Evolutionary conservation across 148 eudicot genomes (phyloP), one percentile per base, ranked within the genome.

Genomic region (Spergularia bocconei): DNA sequence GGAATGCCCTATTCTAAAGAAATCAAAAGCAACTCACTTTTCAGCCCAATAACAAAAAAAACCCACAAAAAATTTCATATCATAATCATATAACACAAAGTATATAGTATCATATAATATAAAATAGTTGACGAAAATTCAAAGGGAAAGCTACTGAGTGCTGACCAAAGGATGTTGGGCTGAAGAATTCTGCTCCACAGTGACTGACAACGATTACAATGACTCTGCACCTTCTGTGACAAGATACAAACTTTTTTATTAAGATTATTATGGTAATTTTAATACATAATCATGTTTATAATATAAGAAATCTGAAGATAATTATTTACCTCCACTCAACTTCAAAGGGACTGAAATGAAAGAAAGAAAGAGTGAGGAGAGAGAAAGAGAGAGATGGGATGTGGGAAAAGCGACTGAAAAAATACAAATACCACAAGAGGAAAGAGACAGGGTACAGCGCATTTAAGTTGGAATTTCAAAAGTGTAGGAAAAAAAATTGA

Each of bases 11-110:
- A 60, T 8, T 58, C 8, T 38, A 8, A 72, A 72, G 66, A 59
- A 72, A 73, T 25, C 54, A 71, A 33, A 71, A 73, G 29, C 56
- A 2, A 64, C 51, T 9, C 67, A 61, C 67, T 73, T 73, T 71
- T 41, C 8, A 47, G 10, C 23, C 8, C 20, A 47, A n/a, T n/a
- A 4, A 13, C 3, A 44, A 2, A 2, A 50, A 62, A 29, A 51
- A 66, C 13, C 29, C 15, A 41, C 33, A 10, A 65, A 29, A 39
- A 41, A 5, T 7, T 14, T 65, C 6, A 38, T 12, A 39, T 65
- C 7, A 66, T 6, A 63, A 16, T 47, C 48, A 48, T 17, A 17
- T 48, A 13, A 59, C 21, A 20, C 23, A 59, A 44, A 11, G 8
- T 16, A 12, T 13, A n/a, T 36, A 33, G 16, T 54, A 53, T 2